Evolutionary conservation across 306 rosid species (phyloP).

Genomic region (Fagus sylvatica): DNA sequence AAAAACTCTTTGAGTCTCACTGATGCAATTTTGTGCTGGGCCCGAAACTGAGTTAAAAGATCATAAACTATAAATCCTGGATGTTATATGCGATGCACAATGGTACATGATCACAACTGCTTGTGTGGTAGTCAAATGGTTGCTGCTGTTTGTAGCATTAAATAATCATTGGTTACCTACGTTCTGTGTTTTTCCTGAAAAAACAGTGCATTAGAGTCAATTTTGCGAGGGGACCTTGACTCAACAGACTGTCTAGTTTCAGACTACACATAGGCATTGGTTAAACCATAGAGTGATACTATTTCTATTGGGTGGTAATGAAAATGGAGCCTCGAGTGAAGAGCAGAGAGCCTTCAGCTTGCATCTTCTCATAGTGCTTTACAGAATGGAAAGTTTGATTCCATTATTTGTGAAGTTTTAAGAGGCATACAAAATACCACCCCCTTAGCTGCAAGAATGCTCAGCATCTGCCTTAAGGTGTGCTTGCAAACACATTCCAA

Average conservation of each 20-base stretch:
- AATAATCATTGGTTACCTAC: neutral
- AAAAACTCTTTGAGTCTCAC: neutral
- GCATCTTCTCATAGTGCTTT: slow-evolving; percentile 63
- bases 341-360: slow-evolving; percentile 43
- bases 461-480: neutral
- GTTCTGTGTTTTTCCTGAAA: neutral
- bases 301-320: neutral
- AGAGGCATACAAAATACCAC: slow-evolving; percentile 27
- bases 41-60: neutral
- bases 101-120: neutral
- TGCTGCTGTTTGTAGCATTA: neutral
- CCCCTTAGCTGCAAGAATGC: neutral
- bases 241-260: neutral
- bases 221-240: neutral
- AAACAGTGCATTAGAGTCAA: neutral
- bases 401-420: slow-evolving; percentile 21
- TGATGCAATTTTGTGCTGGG: neutral
- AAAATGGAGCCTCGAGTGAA: slow-evolving; percentile 63
- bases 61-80: too few species aligned
- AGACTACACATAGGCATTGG: neutral
- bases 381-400: slow-evolving; percentile 34
- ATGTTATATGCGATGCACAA: neutral
- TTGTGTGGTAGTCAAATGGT: neutral
- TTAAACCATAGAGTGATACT: neutral
- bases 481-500: neutral